Evolutionary conservation across 768 basidiomycete genomes (phyloP), one percentile per base, ranked within the genome.

Genomic region (Clavulina sp.): DNA sequence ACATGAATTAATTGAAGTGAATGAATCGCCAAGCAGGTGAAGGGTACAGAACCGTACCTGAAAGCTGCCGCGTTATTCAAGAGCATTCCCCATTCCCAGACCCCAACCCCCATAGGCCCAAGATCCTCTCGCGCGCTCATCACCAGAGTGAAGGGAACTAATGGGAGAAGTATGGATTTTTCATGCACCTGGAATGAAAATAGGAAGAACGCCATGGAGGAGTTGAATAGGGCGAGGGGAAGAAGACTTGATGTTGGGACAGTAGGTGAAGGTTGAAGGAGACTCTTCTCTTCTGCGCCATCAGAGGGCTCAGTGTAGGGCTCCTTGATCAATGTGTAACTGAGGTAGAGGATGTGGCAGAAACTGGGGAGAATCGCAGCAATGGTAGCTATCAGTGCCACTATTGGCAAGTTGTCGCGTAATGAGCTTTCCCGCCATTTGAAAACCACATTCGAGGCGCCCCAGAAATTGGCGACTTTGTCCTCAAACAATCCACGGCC

Each of bases 391-490:
- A 62, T 63, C 0, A 81, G 70, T 0, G 88, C 83, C 2, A 84
- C 63, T 56, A 76, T 78, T 51, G 87, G 67, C 4, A 91, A 71
- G 3, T 70, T 60, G 0, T 58, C 61, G 1, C 70, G 63, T 4
- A 73, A 69, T 5, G 57, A 53, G 29, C 60, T 52, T 28, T 64
- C 63, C 47, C 74, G 77, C 82, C 92, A 95, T 62, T 93, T 95
- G 66, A 96, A 63, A 13, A 84, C 65, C 23, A 92, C 80, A 61
- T 96, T 88, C 18, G 81, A 77, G 30, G 88, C 85, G 64, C 92
- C 95, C 92, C 92, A 97, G 61, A 93, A 86, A 62, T 97, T 97
- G 36, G 92, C 88, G 23, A 97, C 92, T 61, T 93, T 92, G 68
- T 93, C 88, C 61, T 93, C 89, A 60, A 92, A 92, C 2, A 92